Evolutionary conservation across 2,329 filamentous ascomycete species (phyloP), one percentile per base, ranked within the genome.

Genomic region (Penicillium sp.): DNA sequence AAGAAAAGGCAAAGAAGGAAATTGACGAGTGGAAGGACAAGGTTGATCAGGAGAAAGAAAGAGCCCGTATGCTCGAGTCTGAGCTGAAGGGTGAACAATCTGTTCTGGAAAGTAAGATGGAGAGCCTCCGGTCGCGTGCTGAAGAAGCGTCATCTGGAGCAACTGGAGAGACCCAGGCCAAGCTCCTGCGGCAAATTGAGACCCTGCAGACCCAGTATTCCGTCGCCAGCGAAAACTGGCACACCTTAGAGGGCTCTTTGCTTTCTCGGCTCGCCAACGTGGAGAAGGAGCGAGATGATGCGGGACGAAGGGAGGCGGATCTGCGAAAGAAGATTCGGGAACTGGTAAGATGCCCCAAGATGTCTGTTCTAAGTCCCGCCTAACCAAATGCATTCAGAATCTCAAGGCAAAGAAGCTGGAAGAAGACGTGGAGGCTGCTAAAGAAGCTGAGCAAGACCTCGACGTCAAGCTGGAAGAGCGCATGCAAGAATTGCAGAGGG

Each of bases 221-320:
- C 1, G 83, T 94, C 39, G 93, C 93, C 1, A 93, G 87, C 53
- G 88, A 94, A 59, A 98, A 98, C 56, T 98, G 94, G 93, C 90
- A 96, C 60, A 87, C 89, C 1, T 94, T 98, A 47, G 91, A 98
- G 65, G 80, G 86, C 7, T 94, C 87, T 2, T 69, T 98, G 20
- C 78, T 91, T 35, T 81, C 87, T 15, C 80, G 90, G 41, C 77
- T 93, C 8, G 77, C 83, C 3, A 83, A 74, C 34, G 73, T 97
- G 7, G 93, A 98, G 63, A 93, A 86, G 60, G 94, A 98, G 64
- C 81, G 87, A 40, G 90, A 97, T 58, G 93, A 98, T 57, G 80
- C 87, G 7, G 76, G 81, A 34, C 83, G 83, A 52, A 82, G 87
- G 43, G 93, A 98, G 68, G 84, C 80, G 4, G 93, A 97, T 26